Percentiles rank a stretch among this genome's conserved stretches.
phyloP scores from a whole-genome alignment of 441 rosid genomes.

The Theobroma grandiflorum region DNA sequence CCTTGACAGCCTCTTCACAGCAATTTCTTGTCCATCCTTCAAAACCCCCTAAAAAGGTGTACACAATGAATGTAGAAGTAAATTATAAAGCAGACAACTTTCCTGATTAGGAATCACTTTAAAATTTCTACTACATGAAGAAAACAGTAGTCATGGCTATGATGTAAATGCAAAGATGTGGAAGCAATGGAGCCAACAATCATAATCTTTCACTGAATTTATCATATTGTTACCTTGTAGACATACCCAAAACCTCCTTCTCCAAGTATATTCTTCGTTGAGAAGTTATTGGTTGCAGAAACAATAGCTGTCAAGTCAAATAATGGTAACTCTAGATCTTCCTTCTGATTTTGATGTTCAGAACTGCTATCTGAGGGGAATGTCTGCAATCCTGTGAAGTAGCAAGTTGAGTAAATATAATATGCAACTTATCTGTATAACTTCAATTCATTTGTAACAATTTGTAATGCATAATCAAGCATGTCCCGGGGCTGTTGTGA shows the following conservation, averaged over 20 bases:
- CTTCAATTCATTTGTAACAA: neutral
- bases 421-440: neutral
- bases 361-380: neutral
- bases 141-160: neutral
- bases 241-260: slow-evolving; percentile 48
- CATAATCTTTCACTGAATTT: neutral
- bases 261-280: slow-evolving; percentile 40
- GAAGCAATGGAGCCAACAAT: neutral
- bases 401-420: neutral
- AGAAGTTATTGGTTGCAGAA: slow-evolving; percentile 41
- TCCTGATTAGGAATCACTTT: neutral
- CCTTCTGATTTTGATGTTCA: neutral
- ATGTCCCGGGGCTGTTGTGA: neutral
- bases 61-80: neutral
- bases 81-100: too few relatives aligned
- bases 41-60: slow-evolving; percentile 28
- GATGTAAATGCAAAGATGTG: neutral
- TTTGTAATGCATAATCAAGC: neutral
- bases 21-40: slow-evolving; percentile 40
- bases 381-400: neutral
- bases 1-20: slow-evolving; percentile 40
- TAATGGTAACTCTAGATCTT: slow-evolving; percentile 37
- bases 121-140: neutral
- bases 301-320: slow-evolving; percentile 29
- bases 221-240: slow-evolving; percentile 41